These are phyloP conservation scores for Penicillium sumatraense DNA, from an alignment of 2,329 filamentous ascomycete genomes.

Conservation along the genomic window DNA sequence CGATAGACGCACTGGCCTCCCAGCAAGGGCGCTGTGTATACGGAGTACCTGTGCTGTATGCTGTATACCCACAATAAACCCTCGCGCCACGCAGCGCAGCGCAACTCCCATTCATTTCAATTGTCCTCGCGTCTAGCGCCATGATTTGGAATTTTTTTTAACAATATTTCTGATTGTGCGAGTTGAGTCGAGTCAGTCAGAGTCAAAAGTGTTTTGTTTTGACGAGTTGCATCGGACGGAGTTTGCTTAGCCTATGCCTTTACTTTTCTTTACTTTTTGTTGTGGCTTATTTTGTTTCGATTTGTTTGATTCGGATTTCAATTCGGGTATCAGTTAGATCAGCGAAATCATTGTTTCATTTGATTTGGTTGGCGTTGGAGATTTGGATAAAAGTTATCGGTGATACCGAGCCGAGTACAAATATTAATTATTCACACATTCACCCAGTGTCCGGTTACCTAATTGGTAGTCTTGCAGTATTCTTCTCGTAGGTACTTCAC, in stretches of 20 bases:
- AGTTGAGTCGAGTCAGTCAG: background rate
- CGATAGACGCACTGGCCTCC: constrained; percentile 2
- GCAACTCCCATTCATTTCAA: background rate
- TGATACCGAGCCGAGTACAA: too few relatives aligned
- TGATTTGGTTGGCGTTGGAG: too few relatives aligned
- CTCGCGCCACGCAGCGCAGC: background rate
- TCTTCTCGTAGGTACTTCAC: too few relatives aligned
- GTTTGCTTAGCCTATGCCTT: background rate
- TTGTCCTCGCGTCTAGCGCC: background rate
- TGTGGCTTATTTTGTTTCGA: too few relatives aligned
- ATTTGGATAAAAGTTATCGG: too few relatives aligned
- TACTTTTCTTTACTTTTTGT: background rate
- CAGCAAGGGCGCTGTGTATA: background rate
- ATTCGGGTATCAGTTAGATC: background rate
- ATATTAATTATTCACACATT: too few relatives aligned
- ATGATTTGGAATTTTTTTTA: background rate
- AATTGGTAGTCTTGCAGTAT: too few relatives aligned
- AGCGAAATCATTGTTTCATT: background rate
- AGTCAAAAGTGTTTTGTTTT: background rate
- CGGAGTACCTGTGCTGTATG: background rate
- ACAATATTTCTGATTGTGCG: background rate
- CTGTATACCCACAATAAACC: background rate
- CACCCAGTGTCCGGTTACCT: too few relatives aligned
- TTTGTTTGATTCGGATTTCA: background rate
- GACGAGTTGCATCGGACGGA: background rate